Evolutionary conservation across 192 early-diverging fungal genomes (phyloP), one percentile per base, ranked within the genome.

Genomic region (Chytriomyces sp.): DNA sequence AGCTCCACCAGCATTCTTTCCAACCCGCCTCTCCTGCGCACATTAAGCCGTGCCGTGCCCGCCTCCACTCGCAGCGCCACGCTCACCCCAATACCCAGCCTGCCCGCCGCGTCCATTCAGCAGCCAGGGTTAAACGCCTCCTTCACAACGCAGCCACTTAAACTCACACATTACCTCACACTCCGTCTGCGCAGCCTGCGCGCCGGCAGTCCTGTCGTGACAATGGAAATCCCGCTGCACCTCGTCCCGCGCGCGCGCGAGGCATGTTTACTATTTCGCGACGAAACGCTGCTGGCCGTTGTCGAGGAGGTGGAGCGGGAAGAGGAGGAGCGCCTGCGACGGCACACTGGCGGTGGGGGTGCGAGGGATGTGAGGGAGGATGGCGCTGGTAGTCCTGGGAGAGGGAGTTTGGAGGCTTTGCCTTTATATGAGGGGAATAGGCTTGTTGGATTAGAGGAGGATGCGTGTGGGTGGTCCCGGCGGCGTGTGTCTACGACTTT

Each of bases 221-320:
- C 37, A 12, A 59, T 74, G 37, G 63, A 66, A 19, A 66, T 57
- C 19, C 63, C 63, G 14, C 56, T 74, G 25, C 25, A 26, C 14
- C 41, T 74, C 8, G 39, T 74, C 17, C n/a, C 54, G 0, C 38
- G 10, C n/a, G 32, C 19, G 17, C 6, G 63, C 14, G 63, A 64
- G 5, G 19, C 49, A 22, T 28, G 52, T 39, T 39, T 74, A 37
- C 17, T 74, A 22, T 64, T 66, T 32, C 73, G 49, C 30, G 30
- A 17, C 4, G 63, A 64, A 31, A 25, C 12, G n/a, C 37, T 74
- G 19, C 30, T 39, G 28, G 62, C 73, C 2, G 26, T 74, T 32
- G 64, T 74, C 2, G 73, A 74, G 38, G 73, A 74, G 32, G 61
- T 56, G 36, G 73, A 74, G 38, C 38, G 73, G 55, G 73, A 74